Percentiles rank a stretch among this genome's conserved stretches.
These are phyloP conservation scores for Eucalyptus decipiens DNA, from an alignment of 345 rosid genomes.

Conservation along the genomic window DNA sequence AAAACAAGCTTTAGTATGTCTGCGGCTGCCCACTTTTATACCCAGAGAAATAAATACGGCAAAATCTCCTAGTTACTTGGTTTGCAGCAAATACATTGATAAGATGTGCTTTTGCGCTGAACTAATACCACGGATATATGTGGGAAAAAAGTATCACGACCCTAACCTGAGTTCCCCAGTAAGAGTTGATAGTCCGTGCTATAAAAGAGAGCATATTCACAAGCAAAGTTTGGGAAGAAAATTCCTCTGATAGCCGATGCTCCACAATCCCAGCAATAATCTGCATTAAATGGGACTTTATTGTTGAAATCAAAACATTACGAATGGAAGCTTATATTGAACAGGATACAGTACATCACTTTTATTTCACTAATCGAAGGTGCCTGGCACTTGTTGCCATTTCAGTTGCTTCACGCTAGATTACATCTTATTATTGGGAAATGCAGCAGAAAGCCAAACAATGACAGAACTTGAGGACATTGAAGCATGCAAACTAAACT, in stretches of 20 bases:
- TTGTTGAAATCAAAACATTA: not conserved
- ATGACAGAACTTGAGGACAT: not conserved
- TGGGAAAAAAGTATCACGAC: not conserved
- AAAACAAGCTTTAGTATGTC: not conserved
- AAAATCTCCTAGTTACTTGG: not conserved
- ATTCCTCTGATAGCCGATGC: slow-evolving; percentile 71
- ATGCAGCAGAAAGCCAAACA: not conserved
- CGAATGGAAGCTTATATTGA: not conserved
- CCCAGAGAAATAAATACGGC: not conserved
- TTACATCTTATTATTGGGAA: not conserved
- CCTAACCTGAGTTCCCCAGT: slow-evolving; percentile 95
- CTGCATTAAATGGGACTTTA: slow-evolving; percentile 23
- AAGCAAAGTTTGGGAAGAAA: slow-evolving; percentile 65
- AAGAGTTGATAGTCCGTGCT: slow-evolving; percentile 73
- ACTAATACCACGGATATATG: not conserved
- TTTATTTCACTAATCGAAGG: not conserved
- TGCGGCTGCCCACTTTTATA: not conserved
- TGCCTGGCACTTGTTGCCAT: not conserved
- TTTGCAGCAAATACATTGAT: not conserved
- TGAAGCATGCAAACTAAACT: not conserved
- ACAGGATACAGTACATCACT: not conserved
- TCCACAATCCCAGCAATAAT: slow-evolving; percentile 84
- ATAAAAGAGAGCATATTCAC: slow-evolving; percentile 81
- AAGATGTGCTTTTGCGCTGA: not conserved
- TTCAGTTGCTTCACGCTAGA: not conserved